Conservation (phyloP, 2,329 filamentous ascomycete genomes). For the Thielaviopsis populi region DNA sequence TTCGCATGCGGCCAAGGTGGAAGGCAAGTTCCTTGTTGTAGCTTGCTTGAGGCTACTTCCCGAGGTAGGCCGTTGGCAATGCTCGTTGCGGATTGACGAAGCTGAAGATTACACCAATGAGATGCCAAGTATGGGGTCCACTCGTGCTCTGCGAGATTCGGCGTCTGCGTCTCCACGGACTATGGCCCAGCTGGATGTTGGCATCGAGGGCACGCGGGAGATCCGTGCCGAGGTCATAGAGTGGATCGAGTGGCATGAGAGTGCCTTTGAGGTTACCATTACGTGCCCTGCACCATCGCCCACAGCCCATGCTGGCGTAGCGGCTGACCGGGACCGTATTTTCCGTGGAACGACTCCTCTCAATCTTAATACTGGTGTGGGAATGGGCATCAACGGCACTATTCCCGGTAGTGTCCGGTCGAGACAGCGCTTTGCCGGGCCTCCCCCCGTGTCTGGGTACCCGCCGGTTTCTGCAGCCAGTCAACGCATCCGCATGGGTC, state of each 20-base stretch:
- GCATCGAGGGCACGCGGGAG: conserved; percentile 13
- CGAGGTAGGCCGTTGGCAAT: conserved; percentile 13
- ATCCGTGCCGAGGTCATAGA: conserved; percentile 15
- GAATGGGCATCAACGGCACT: background rate
- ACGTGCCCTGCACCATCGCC: conserved; percentile 10
- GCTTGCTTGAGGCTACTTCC: conserved; percentile 12
- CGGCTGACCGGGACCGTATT: conserved; percentile 6
- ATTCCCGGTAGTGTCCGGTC: background rate
- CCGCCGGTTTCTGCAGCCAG: conserved; percentile 1
- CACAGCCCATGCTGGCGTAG: background rate
- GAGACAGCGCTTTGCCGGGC: conserved; percentile 7
- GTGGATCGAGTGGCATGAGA: conserved; percentile 16
- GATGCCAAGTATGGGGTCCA: conserved; percentile 10
- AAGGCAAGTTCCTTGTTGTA: conserved; percentile 13
- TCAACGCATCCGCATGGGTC: background rate
- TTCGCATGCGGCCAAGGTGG: conserved; percentile 14
- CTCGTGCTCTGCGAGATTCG: conserved; percentile 4
- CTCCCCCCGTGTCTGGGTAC: conserved; percentile 12
- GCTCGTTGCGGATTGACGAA: conserved; percentile 14
- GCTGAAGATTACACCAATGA: conserved; percentile 15
- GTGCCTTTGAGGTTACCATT: conserved; percentile 11
- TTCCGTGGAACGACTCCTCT: conserved; percentile 11
- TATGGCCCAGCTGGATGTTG: conserved; percentile 14
- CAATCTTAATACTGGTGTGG: conserved; percentile 4
- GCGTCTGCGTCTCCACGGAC: conserved; percentile 1